Base-by-base conservation (phyloP, 805 yeast species). In the Suhomyces sp. region DNA sequence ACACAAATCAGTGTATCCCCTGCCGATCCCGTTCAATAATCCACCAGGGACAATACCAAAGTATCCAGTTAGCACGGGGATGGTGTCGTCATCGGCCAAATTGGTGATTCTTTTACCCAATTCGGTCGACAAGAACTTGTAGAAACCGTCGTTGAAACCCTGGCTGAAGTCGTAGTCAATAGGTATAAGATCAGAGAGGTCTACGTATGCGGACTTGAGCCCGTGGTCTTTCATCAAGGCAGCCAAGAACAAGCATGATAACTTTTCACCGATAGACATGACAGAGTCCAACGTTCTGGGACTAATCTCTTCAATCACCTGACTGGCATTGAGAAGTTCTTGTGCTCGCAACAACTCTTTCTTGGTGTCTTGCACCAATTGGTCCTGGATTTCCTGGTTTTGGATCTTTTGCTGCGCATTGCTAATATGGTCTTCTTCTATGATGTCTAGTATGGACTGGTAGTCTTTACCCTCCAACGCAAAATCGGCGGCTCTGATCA, bases 1-100 rank as follows among this genome's bases (percentile, higher is more conserved):
- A 77, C 99, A 94, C 61, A 94, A 76, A 69, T 94, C 99, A 8
- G 99, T 94, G 72, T 94, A 94, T 38, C 99, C 99, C 66, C 99
- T 85, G 45, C 99, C 99, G 52, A 94, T 96, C 49, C 96, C 90
- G 63, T 87, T 87, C 59, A 94, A 76, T 52, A 94, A 75, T 13
- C 99, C 98, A 58, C 97, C 97, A 33, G 97, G 98, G n/a, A 94
- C 88, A 36, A 84, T 77, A 26, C 99, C 99, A 63, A 94, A 94
- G 69, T 90, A 94, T 2, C 99, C 99, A 29, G 99, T 94, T 53
- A 94, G 78, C 1, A 94, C 97, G 1, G 99, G 99, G 22, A 92
- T 86, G 13, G 80, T 66, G 42, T 64, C 70, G 12, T 44, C 15
- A n/a, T 73, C 75, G 15, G 73, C 74, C 33, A 81, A 63, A 12